Base-by-base conservation (phyloP, 257 asterid species). In the Henckelia pumila region DNA sequence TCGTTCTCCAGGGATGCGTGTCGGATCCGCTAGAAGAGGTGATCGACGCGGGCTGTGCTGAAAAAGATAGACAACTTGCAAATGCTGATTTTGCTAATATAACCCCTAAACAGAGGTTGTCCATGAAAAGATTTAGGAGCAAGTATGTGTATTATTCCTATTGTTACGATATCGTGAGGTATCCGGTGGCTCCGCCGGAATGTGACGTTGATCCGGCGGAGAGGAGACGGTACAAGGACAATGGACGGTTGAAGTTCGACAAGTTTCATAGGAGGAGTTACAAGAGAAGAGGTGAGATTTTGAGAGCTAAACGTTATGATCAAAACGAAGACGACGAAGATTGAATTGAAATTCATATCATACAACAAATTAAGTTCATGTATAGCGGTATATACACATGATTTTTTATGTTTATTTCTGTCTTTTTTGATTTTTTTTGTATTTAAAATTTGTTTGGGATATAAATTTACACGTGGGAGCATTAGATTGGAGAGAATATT, bases 101-200 rank as follows among this genome's bases (percentile, higher is more conserved):
- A 17, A 83, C 82, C 4, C 71, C 78, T 2, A 80, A 67, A 11
- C 98, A 88, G 60, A 79, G 82, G 70, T 58, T 47, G 70, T 77
- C 87, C 22, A 92, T 89, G 98, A 78, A 77, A 40, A 83, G 61
- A 47, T 92, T 79, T 53, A 79, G 95, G 58, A 80, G 71, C 2
- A 92, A 73, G 8, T 75, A 86, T 20, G 80, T 89, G 89, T 92
- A 92, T n/a, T 92, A 92, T 30, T 86, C 97, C 0, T 88, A 92
- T 62, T 92, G 98, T 33, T 84, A 89, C 2, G 97, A 92, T 56
- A 72, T 68, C 0, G 0, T 86, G 5, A 85, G 98, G 60, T 92
- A 92, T 49, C 63, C 85, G 0, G 58, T 74, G 49, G 83, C 96
- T 17, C 89, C 77, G 19, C 72, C 96, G 3, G 98, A 92, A 59